Evolutionary conservation across 1,284 basidiomycete genomes (phyloP).

Genomic region (Kalmanozyma brasiliensis): DNA sequence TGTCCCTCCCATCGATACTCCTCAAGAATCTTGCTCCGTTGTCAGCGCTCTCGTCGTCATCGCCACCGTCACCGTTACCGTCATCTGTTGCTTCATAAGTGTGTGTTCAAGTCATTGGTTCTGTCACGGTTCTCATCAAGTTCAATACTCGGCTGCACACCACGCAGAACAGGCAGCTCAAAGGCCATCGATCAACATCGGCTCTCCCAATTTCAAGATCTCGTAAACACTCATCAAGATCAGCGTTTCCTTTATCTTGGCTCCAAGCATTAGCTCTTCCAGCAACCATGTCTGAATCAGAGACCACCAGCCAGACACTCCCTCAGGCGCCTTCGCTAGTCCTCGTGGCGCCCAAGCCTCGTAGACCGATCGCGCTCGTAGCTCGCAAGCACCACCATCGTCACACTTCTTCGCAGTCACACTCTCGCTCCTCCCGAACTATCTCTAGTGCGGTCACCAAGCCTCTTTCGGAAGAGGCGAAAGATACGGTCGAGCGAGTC

Average conservation of each 20-base stretch:
- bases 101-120: no score
- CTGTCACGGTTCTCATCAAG: no score
- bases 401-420: slow-evolving; percentile 12
- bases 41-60: no score
- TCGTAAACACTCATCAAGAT: not conserved
- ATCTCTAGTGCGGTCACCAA: slow-evolving; percentile 3
- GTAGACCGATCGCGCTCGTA: slow-evolving; percentile 45
- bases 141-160: no score
- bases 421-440: slow-evolving; percentile 27
- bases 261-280: not conserved
- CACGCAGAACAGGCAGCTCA: no score
- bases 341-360: slow-evolving; percentile 44
- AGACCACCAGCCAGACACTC: slow-evolving; percentile 13
- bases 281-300: slow-evolving; percentile 10
- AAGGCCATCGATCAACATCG: no score
- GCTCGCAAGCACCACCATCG: slow-evolving; percentile 40
- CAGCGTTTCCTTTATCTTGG: not conserved
- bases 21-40: no score
- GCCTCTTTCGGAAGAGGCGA: slow-evolving; percentile 1
- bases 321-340: slow-evolving; percentile 23
- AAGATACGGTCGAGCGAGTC: slow-evolving; percentile 4
- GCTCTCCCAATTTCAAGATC: no score
- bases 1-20: no score
- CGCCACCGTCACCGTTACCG: no score
- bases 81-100: no score